Evolutionary conservation across 495 filamentous ascomycete species (phyloP).

Genomic region (Penicillium angulare): DNA sequence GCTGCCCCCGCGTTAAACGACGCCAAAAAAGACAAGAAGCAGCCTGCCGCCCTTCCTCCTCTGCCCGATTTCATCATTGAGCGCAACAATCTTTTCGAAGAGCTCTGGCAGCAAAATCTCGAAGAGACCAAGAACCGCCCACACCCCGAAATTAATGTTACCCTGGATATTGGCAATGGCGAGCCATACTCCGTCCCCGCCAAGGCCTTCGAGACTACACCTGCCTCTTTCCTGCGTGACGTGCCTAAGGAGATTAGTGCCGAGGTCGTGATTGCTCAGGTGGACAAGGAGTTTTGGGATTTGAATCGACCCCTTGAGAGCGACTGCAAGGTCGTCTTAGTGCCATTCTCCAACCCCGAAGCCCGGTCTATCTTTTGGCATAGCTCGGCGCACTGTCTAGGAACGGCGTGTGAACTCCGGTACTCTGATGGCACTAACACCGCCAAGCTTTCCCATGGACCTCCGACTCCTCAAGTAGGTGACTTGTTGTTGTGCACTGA

Average conservation of each 20-base stretch:
- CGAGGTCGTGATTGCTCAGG: conserved; percentile 69
- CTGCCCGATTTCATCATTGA: conserved; percentile 80
- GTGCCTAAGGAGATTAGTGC: conserved; percentile 52
- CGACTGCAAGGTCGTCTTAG: conserved; percentile 69
- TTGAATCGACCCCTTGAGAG: conserved; percentile 81
- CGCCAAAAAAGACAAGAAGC: conserved; percentile 27
- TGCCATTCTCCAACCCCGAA: conserved; percentile 81
- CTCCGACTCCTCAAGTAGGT: conserved; percentile 85
- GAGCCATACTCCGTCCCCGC: conserved; percentile 37
- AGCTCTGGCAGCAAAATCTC: conserved; percentile 81
- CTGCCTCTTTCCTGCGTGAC: conserved; percentile 51
- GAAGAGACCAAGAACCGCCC: conserved; percentile 57
- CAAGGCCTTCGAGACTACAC: conserved; percentile 55
- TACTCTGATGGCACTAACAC: conserved; percentile 87
- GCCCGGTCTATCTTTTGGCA: conserved; percentile 91
- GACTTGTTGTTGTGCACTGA: too few species aligned
- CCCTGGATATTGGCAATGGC: conserved; percentile 48
- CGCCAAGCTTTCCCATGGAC: conserved; percentile 88
- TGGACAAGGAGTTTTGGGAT: conserved; percentile 89
- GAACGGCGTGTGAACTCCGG: conserved; percentile 88
- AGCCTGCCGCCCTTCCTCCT: conserved; percentile 57
- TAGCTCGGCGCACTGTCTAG: conserved; percentile 88
- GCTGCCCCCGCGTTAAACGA: too few species aligned
- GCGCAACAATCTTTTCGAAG: conserved; percentile 83
- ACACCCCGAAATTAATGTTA: conserved; percentile 50